These are phyloP conservation scores for Dictyostelium citrinum DNA, from an alignment of 78 protist genomes.

Conservation along the genomic window DNA sequence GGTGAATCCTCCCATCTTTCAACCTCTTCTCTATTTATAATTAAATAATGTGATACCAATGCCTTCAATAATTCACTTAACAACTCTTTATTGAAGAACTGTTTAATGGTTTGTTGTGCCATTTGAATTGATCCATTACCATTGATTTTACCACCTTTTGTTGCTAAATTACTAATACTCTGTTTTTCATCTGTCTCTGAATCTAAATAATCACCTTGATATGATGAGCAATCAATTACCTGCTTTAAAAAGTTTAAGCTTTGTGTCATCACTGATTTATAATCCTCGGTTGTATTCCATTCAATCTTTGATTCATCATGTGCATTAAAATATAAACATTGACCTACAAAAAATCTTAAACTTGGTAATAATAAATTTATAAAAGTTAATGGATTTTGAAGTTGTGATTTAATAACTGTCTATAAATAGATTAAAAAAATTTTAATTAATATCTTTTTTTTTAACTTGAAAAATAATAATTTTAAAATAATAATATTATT, in stretches of 20 bases:
- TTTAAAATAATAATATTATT: not conserved
- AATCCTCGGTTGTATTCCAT: not conserved
- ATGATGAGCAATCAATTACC: slow-evolving; percentile 21
- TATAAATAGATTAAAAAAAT: not conserved
- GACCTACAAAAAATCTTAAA: slow-evolving; percentile 15
- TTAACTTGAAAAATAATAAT: not conserved
- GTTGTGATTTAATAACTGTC: slow-evolving; percentile 21
- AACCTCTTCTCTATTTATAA: slow-evolving; percentile 28
- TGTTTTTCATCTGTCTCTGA: slow-evolving; percentile 23
- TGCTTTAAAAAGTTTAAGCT: not conserved
- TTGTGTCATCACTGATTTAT: slow-evolving; percentile 4
- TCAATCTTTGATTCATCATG: not conserved
- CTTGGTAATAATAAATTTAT: slow-evolving; percentile 21
- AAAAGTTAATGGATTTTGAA: slow-evolving; percentile 40
- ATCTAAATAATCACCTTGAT: slow-evolving; percentile 14
- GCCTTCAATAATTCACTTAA: not conserved
- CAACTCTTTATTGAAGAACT: not conserved
- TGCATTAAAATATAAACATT: slow-evolving; percentile 21
- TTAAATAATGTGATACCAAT: slow-evolving; percentile 53
- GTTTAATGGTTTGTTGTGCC: slow-evolving; percentile 14
- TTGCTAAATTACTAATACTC: not conserved
- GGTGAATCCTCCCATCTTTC: slow-evolving; percentile 29
- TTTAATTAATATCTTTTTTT: no score
- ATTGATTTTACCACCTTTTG: not conserved
- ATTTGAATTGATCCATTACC: not conserved